Base-by-base conservation (phyloP, 441 rosid genomes). In the Kokia cookei region DNA sequence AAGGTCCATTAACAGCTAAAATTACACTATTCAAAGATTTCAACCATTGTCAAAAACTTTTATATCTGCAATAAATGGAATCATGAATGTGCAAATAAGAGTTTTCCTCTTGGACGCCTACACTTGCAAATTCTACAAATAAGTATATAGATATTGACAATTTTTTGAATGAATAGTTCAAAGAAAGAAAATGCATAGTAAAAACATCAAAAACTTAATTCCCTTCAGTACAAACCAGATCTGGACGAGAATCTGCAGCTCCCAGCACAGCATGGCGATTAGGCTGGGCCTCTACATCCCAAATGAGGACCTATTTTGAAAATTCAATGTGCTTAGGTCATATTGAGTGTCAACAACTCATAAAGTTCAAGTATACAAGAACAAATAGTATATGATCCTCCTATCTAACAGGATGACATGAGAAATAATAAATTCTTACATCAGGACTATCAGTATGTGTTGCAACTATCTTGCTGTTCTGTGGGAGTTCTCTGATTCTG, bases 211-310 rank as follows among this genome's bases (percentile, higher is more conserved):
- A 75, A 58, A 37, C 58, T 80, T 60, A 77, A 75, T 8, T 73
- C 82, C 79, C 75, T 75, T 73, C 71, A 53, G 75, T 59, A 57
- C 75, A 54, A 73, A 91, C 96, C 90, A 91, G 81, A 84, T 91
- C 91, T 65, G 96, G 96, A 40, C 83, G 86, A 68, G 96, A 91
- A 78, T 80, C 77, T 29, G 86, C 27, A 50, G 91, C 88, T 67
- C 93, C 96, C 78, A 80, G 84, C 64, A 85, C 87, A 67, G 96
- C 90, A 79, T 88, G 91, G 70, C 93, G 91, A 77, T 86, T 89
- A 53, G 96, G 92, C 69, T 91, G 96, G 48, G 91, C 79, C 77
- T 89, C 96, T 73, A 91, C 90, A 68, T 91, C 92, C 96, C 96
- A 91, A 66, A 91, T 88, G 76, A 91, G 88, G 72, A 91, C 90